Evolutionary conservation across 805 yeast genomes (phyloP).

Genomic region (Lipomyces yamanashiensis): DNA sequence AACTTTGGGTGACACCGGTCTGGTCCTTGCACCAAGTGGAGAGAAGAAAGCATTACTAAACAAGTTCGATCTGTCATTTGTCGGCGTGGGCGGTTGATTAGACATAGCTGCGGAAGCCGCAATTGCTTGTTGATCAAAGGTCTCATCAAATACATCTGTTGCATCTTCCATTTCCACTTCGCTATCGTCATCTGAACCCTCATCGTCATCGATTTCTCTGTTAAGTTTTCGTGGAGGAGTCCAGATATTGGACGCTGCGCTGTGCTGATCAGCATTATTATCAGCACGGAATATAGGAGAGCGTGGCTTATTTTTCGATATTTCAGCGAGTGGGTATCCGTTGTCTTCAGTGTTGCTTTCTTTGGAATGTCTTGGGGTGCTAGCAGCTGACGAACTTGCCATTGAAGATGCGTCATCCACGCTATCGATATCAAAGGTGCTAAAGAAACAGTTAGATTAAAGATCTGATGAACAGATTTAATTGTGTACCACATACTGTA

Average conservation of each 20-base stretch:
- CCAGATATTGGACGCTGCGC: neutral
- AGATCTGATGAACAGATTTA: neutral
- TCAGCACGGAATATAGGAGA: neutral
- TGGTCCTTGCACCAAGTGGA: neutral
- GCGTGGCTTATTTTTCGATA: neutral
- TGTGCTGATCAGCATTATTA: neutral
- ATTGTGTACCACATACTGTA: slow-evolving; percentile 22
- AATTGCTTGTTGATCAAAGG: slow-evolving; percentile 11
- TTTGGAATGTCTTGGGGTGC: neutral
- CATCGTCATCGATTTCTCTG: neutral
- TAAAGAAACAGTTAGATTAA: slow-evolving; percentile 1
- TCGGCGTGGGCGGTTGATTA: neutral
- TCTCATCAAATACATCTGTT: slow-evolving; percentile 37
- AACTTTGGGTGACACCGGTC: slow-evolving; percentile 7
- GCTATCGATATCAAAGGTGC: slow-evolving; percentile 31
- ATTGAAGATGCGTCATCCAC: slow-evolving; percentile 14
- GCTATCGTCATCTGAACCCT: slow-evolving; percentile 19
- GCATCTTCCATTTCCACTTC: slow-evolving; percentile 39
- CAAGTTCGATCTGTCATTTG: neutral
- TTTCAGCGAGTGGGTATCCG: neutral
- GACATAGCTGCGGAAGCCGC: neutral
- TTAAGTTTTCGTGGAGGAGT: neutral
- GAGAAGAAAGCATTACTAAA: slow-evolving; percentile 11
- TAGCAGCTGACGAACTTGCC: slow-evolving; percentile 7
- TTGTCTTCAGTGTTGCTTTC: neutral